Base-by-base conservation (phyloP, 2,329 filamentous ascomycete species). In the Didymella sp. region DNA sequence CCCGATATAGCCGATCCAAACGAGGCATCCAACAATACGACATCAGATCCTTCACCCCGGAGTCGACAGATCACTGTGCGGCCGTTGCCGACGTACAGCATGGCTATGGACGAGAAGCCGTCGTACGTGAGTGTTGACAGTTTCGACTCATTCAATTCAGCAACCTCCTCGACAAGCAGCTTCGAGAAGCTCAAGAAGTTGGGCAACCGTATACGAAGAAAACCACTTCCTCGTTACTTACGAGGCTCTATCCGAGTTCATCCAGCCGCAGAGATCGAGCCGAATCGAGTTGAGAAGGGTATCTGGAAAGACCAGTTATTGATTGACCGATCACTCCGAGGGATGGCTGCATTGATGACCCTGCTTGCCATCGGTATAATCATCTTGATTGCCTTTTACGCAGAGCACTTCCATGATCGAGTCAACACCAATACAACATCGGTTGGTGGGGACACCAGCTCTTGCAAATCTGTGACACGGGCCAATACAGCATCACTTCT, bases 291-390 rank as follows among this genome's bases (percentile, higher is more conserved):
- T 6, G 62, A 59, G 2, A 60, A 62, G 12, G 69, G 66, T 6
- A 51, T 70, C 38, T 74, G 70, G 70, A 65, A 68, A 37, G 68
- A 72, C 31, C 69, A 72, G 38, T 46, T 72, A 17, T 59, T 73
- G 2, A 64, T 69, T 15, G 71, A 74, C 47, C 66, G 69, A 6
- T 69, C 67, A 2, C 56, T 72, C 6, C 60, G 66, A 21, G 42
- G 45, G 1, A 73, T 72, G 71, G 69, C 69, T 17, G 61, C 53
- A 7, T 56, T 69, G 3, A 73, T 60, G 61, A 51, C 33, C 13
- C 13, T 48, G 2, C 59, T 66, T 40, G 61, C 64, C 9, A 47
- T 64, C 25, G 58, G 55, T 6, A 64, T 67, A 61, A 56, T 69
- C 13, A 58, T 69, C 35, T 35, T 73, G 12, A 55, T 69, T n/a